phyloP scores from a whole-genome alignment of 139 green algal species.

The Microglena sp. region DNA sequence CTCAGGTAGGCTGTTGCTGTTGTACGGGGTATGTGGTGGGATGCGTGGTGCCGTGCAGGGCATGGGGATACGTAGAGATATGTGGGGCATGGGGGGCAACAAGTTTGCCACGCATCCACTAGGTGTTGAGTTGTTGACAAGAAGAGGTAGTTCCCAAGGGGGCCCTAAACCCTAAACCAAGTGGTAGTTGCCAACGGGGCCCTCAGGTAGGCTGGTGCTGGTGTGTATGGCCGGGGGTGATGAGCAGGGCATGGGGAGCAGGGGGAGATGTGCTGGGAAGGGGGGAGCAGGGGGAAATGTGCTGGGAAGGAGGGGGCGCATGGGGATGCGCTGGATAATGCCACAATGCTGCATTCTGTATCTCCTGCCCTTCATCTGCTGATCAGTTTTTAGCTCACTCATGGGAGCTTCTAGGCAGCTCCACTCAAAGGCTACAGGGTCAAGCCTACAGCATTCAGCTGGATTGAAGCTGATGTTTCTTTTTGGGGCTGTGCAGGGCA shows the following conservation, averaged over 20 bases:
- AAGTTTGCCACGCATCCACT: conserved; percentile 75
- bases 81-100: background rate
- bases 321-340: background rate
- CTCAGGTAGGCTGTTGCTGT: conserved; percentile 10
- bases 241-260: background rate
- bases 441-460: too few relatives aligned
- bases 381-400: too few relatives aligned
- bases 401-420: too few relatives aligned
- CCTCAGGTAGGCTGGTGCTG: conserved; percentile 9
- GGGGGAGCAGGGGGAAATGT: background rate
- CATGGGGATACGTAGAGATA: background rate
- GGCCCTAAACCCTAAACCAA: conserved; percentile 34
- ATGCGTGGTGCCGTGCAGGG: background rate
- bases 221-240: background rate
- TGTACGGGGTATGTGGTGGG: background rate
- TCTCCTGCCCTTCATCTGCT: background rate
- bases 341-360: background rate
- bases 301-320: background rate
- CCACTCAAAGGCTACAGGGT: too few relatives aligned
- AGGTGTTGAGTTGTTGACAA: conserved; percentile 79
- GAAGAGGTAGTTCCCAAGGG: conserved; percentile 65
- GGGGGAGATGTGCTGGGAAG: background rate
- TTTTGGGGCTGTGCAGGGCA: too few relatives aligned
- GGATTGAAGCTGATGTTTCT: too few relatives aligned
- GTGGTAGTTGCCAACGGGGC: conserved; percentile 34